Evolutionary conservation across 345 rosid genomes (phyloP), one percentile per base, ranked within the genome.

Genomic region (Euphorbia lathyris): DNA sequence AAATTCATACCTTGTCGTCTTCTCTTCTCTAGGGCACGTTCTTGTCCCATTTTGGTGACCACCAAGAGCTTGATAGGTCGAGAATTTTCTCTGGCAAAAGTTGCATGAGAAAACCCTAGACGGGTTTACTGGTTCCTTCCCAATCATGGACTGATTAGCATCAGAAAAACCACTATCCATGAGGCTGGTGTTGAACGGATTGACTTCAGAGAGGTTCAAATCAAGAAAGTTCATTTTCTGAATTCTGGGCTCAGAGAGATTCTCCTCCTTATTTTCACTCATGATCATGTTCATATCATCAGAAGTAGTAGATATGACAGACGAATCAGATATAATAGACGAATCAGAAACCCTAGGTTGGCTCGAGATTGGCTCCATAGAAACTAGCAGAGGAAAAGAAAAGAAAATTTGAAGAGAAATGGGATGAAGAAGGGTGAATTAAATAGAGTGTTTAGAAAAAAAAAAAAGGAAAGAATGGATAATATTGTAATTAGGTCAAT

Each of bases 1-100:
- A n/a, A n/a, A n/a, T n/a, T 80, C 62, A 71, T 65, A 34, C 78
- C 87, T 55, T 86, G 79, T 12, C n/a, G n/a, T n/a, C 80, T 76
- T 67, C 75, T 82, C 65, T 91, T 91, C 12, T 88, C 92, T 16
- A 83, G 12, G 0, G 82, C 76, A 5, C 92, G 81, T 72, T 91
- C 95, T 75, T 85, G 87, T 76, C 85, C 89, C 97, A 48, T 91
- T 91, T 65, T 91, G 97, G 71, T 91, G 95, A 4, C 97, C 95
- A 4, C n/a, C n/a, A n/a, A n/a, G n/a, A n/a, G n/a, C n/a, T n/a
- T 95, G 92, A 0, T 89, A 86, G 0, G 84, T 84, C 0, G 89
- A 78, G 75, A 88, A 87, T 50, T 83, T 83, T 58, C 86, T 81
- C 67, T 83, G 80, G 80, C 93, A 90, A 30, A 59, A 88, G 74